Conservation (phyloP, 2,329 filamentous ascomycete genomes). For the Colletotrichum spaethianum region DNA sequence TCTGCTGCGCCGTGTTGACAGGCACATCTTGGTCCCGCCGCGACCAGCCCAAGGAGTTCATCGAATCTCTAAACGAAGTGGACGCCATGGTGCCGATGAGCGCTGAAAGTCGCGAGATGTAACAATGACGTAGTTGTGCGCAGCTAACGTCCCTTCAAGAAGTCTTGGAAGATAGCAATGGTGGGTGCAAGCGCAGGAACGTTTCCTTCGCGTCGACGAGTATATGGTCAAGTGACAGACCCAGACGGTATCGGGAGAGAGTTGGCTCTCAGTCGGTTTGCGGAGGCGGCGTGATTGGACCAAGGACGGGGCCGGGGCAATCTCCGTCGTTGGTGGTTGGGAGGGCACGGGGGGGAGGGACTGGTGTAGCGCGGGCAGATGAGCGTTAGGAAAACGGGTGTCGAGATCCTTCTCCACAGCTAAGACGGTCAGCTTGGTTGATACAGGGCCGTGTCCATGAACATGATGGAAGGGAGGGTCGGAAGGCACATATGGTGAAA, state of each 20-base stretch:
- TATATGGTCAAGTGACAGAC: conserved; percentile 35
- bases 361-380: conserved; percentile 35
- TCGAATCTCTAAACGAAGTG: conserved; percentile 90
- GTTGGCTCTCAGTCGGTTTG: conserved; percentile 20
- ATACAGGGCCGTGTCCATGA: conserved; percentile 18
- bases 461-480: not conserved
- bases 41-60: conserved; percentile 96
- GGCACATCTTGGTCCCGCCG: conserved; percentile 84
- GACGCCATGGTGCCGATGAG: conserved; percentile 77
- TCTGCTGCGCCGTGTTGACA: conserved; percentile 79
- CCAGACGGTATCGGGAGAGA: not conserved
- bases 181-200: conserved; percentile 5
- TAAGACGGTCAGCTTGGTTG: conserved; percentile 26
- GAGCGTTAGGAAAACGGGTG: conserved; percentile 11
- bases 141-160: not conserved
- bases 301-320: conserved; percentile 7
- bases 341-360: conserved; percentile 14
- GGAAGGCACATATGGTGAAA: conserved; percentile 14
- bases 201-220: not conserved
- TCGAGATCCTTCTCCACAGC: conserved; percentile 16
- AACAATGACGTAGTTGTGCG: conserved; percentile 22
- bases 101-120: not conserved
- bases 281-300: conserved; percentile 17
- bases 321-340: conserved; percentile 21
- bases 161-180: not conserved